A percentile compares a stretch with the other conserved stretches of the same genome.
These are phyloP conservation scores for Paraconiothyrium sp. DNA, from an alignment of 2,329 filamentous ascomycete species.

Conservation along the genomic window DNA sequence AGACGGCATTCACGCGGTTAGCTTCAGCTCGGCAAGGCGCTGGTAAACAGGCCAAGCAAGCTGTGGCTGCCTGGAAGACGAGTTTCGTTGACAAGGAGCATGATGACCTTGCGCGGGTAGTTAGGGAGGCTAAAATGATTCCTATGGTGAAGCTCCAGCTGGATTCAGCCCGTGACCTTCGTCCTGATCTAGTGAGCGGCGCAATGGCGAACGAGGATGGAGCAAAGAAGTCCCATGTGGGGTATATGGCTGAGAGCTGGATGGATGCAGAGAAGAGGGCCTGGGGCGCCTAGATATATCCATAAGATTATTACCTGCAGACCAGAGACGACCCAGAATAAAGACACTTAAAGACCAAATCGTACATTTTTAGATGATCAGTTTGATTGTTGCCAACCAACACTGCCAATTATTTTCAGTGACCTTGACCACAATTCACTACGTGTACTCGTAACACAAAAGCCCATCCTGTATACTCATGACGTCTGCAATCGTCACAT, in stretches of 20 bases:
- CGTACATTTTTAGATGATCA: neutral
- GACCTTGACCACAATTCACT: neutral
- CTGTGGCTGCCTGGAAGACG: neutral
- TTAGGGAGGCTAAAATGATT: neutral
- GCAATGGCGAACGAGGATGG: neutral
- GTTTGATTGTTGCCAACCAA: too few relatives aligned
- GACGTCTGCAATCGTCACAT: constrained; percentile 29
- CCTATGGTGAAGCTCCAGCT: neutral
- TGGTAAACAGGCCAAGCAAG: neutral
- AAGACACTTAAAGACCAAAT: too few relatives aligned
- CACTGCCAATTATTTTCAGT: neutral
- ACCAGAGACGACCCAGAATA: neutral
- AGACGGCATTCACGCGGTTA: neutral
- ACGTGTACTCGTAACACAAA: constrained; percentile 32
- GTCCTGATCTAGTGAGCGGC: neutral
- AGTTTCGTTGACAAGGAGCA: neutral
- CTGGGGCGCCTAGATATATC: neutral
- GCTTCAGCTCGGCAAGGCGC: neutral
- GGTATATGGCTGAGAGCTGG: neutral
- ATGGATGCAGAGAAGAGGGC: neutral
- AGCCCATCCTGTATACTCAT: constrained; percentile 29
- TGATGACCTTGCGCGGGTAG: neutral
- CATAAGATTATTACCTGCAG: too few relatives aligned
- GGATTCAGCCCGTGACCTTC: too few relatives aligned
- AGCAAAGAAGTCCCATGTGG: neutral